Percentiles rank a stretch among this genome's conserved stretches.
Conservation (phyloP, 2,329 filamentous ascomycete genomes). For the Teratosphaeria viscida region DNA sequence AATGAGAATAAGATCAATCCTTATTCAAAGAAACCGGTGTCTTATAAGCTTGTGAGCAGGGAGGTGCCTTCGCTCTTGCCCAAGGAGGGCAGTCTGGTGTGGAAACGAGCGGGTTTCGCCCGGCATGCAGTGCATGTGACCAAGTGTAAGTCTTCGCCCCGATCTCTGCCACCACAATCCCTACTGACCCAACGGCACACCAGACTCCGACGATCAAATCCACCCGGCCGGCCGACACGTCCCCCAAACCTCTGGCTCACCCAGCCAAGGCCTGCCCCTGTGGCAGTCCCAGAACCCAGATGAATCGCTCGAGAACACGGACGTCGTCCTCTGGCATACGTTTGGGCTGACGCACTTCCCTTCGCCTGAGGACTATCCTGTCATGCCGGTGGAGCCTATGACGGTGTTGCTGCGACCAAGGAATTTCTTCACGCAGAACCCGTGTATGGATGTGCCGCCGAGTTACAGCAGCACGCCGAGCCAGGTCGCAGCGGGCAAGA, state of each 20-base stretch:
- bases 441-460: constrained; percentile 69
- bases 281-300: constrained; percentile 63
- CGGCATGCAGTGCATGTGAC: constrained; percentile 82
- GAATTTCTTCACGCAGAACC: constrained; percentile 74
- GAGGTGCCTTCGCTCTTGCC: constrained; percentile 72
- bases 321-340: constrained; percentile 87
- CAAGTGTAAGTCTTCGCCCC: constrained; percentile 52
- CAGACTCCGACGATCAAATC: constrained; percentile 69
- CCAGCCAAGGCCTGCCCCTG: constrained; percentile 59
- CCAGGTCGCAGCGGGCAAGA: constrained; percentile 41
- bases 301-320: constrained; percentile 64
- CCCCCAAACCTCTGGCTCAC: constrained; percentile 74
- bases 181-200: neutral
- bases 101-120: constrained; percentile 83
- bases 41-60: constrained; percentile 81
- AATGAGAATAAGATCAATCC: constrained; percentile 79
- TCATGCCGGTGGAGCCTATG: constrained; percentile 54
- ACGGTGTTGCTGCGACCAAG: constrained; percentile 65
- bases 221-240: constrained; percentile 82
- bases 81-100: constrained; percentile 70
- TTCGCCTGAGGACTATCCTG: constrained; percentile 77
- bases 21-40: constrained; percentile 72
- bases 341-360: constrained; percentile 89
- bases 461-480: constrained; percentile 64
- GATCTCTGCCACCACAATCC: constrained; percentile 3